Evolutionary conservation across 1,139 yeast genomes (phyloP).

Genomic region (Taphrina populina): DNA sequence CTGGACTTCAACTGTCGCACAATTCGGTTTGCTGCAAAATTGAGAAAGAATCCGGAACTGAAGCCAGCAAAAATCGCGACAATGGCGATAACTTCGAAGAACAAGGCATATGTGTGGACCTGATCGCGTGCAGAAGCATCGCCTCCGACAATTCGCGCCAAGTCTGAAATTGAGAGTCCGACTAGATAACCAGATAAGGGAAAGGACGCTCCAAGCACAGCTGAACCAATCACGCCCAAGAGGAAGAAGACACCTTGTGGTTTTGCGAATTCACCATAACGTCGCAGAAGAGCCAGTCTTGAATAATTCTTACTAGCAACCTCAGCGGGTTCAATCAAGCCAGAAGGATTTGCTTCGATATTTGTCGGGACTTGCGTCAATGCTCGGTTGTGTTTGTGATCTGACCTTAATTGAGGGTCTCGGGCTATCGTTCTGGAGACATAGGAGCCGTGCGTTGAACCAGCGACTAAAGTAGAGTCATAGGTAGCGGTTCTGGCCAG

Average conservation of each 20-base stretch:
- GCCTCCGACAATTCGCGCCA: conserved; percentile 16
- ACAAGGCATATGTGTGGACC: conserved; percentile 46
- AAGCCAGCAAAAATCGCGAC: conserved; percentile 44
- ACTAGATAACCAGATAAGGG: conserved; percentile 21
- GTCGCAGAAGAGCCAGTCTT: conserved; percentile 1
- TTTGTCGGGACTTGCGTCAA: conserved; percentile 18
- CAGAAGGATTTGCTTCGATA: conserved; percentile 29
- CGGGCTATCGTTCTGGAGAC: conserved; percentile 9
- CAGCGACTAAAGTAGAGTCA: conserved; percentile 9
- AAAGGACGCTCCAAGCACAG: conserved; percentile 26
- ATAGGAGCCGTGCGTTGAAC: conserved; percentile 16
- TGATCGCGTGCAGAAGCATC: conserved; percentile 37
- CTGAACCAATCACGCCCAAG: conserved; percentile 11
- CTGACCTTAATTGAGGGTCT: not conserved
- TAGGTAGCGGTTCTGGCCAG: conserved; percentile 2
- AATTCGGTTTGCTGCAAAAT: conserved; percentile 47
- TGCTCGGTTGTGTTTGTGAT: not conserved
- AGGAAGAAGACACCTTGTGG: conserved; percentile 15
- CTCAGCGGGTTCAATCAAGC: conserved; percentile 7
- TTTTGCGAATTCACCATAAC: conserved; percentile 4
- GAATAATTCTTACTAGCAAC: conserved; percentile 12
- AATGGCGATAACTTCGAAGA: conserved; percentile 48
- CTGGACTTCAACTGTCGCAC: conserved; percentile 53
- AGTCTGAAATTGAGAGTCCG: conserved; percentile 12
- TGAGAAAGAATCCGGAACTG: conserved; percentile 43